Percentiles rank a stretch among this genome's conserved stretches.
Conservation (phyloP, 192 early-diverging fungal genomes). For the Coemansia sp. region DNA sequence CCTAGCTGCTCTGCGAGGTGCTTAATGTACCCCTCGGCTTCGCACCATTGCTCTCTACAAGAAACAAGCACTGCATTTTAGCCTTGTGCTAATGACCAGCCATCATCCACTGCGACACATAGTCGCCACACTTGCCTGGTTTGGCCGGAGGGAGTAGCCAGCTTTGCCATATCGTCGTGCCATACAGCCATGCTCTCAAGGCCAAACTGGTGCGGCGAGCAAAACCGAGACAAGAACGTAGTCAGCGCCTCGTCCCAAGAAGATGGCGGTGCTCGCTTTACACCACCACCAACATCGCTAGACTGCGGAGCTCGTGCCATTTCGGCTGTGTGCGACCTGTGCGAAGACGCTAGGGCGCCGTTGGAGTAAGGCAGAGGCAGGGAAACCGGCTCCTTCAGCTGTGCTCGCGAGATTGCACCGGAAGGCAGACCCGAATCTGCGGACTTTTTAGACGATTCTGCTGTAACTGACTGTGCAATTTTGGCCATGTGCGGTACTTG, state of each 20-base stretch:
- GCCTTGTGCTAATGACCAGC: neutral
- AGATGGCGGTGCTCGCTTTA: conserved; percentile 15
- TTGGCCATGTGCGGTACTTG: conserved; percentile 33
- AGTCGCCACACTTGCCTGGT: conserved; percentile 12
- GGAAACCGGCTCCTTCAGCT: conserved; percentile 12
- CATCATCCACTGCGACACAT: neutral
- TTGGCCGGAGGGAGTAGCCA: conserved; percentile 11
- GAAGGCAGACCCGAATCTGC: neutral
- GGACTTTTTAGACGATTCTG: conserved; percentile 2
- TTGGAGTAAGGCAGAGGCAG: conserved; percentile 4
- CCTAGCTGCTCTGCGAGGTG: conserved; percentile 39
- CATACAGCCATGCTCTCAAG: conserved; percentile 43
- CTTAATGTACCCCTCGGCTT: conserved; percentile 27
- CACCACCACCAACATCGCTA: neutral
- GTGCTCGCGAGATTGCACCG: conserved; percentile 25
- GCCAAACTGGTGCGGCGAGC: conserved; percentile 40
- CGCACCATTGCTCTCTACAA: conserved; percentile 37
- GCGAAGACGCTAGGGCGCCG: conserved; percentile 6
- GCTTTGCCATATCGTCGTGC: conserved; percentile 44
- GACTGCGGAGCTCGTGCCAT: conserved; percentile 17
- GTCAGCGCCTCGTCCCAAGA: conserved; percentile 36
- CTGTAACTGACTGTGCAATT: conserved; percentile 4
- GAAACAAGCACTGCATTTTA: neutral
- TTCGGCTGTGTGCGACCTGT: conserved; percentile 41
- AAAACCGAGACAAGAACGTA: conserved; percentile 29